These are phyloP conservation scores for Rhododendron simsii DNA, from an alignment of 148 eudicot species.

Conservation along the genomic window DNA sequence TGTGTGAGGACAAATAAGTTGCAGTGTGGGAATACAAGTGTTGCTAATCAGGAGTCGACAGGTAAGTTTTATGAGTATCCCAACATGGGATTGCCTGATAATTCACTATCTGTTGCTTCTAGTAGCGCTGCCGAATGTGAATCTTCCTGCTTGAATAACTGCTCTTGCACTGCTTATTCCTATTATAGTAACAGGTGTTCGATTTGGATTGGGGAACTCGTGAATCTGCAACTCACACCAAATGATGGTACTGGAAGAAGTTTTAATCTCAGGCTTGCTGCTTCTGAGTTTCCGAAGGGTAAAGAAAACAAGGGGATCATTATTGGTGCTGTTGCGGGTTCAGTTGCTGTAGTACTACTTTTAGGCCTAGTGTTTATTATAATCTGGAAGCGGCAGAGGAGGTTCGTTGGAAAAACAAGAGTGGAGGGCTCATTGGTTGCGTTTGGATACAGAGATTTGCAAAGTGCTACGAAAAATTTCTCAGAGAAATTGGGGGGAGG, in stretches of 20 bases:
- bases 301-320: too few relatives aligned
- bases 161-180: constrained; percentile 29
- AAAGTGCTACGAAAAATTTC: constrained; percentile 36
- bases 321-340: too few relatives aligned
- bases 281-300: too few relatives aligned
- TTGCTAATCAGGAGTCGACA: constrained; percentile 4
- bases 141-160: constrained; percentile 26
- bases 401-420: constrained; percentile 2
- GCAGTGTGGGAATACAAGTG: constrained; percentile 24
- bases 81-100: constrained; percentile 7
- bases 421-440: constrained; percentile 49
- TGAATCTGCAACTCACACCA: too few relatives aligned
- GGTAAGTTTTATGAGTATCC: constrained; percentile 24
- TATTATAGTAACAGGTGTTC: too few relatives aligned
- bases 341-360: too few relatives aligned
- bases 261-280: too few relatives aligned
- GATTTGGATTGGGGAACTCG: too few relatives aligned
- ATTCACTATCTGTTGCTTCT: neutral
- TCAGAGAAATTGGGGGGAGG: constrained; percentile 40
- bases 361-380: too few relatives aligned
- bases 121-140: constrained; percentile 21
- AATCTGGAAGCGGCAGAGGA: too few relatives aligned
- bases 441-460: constrained; percentile 46
- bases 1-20: constrained; percentile 29
- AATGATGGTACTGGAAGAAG: too few relatives aligned